phyloP scores from a whole-genome alignment of 2,329 filamentous ascomycete species.

The Chaetomiaceae sp. region DNA sequence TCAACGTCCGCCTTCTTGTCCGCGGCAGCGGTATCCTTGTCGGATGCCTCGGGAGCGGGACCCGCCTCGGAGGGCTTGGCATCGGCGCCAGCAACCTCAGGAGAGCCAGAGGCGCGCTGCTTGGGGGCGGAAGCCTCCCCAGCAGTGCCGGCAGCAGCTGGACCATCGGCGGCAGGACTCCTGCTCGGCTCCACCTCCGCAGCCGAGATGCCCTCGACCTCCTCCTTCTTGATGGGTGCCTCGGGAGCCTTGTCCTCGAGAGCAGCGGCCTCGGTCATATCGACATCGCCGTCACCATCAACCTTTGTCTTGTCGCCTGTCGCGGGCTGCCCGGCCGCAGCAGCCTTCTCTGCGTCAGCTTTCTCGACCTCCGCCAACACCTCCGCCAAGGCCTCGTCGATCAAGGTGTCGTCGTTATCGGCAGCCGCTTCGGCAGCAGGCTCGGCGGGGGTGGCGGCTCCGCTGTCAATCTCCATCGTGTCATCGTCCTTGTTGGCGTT shows the following conservation, averaged over 20 bases:
- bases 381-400: slow-evolving; percentile 20
- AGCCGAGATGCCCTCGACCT: slow-evolving; percentile 31
- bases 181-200: slow-evolving; percentile 16
- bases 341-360: slow-evolving; percentile 27
- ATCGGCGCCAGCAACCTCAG: neutral
- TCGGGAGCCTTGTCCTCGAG: slow-evolving; percentile 28
- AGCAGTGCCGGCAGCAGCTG: neutral
- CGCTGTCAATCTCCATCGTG: slow-evolving; percentile 26
- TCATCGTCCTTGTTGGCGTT: slow-evolving; percentile 32
- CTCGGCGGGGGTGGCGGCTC: slow-evolving; percentile 21
- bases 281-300: slow-evolving; percentile 49
- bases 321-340: neutral
- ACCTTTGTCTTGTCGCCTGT: slow-evolving; percentile 27
- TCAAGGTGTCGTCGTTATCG: slow-evolving; percentile 27
- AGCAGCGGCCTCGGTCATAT: slow-evolving; percentile 41
- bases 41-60: slow-evolving; percentile 4
- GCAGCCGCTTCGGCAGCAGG: slow-evolving; percentile 12
- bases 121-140: neutral
- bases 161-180: slow-evolving; percentile 8
- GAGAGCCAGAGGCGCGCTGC: slow-evolving; percentile 2
- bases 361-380: slow-evolving; percentile 16
- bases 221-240: slow-evolving; percentile 39
- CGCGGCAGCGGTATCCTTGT: neutral
- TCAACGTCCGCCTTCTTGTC: slow-evolving; percentile 2
- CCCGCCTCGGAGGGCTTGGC: slow-evolving; percentile 8